phyloP scores from a whole-genome alignment of 192 early-diverging fungal species.

The Gorgonomyces haynaldii region DNA sequence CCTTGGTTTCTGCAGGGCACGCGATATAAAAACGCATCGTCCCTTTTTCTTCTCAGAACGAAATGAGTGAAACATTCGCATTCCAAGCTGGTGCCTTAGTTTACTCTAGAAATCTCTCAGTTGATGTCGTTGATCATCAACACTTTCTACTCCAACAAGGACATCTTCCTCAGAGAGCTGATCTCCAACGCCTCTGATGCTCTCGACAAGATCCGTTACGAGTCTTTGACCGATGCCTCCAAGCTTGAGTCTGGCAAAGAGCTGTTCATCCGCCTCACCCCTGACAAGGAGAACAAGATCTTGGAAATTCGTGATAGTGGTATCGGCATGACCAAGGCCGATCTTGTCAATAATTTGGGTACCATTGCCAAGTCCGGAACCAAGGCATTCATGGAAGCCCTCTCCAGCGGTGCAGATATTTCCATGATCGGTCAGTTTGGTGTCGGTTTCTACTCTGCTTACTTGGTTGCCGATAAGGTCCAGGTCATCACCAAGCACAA shows the following conservation, averaged over 20 bases:
- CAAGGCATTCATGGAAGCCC: slow-evolving; percentile 99
- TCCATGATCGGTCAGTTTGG: slow-evolving; percentile 99
- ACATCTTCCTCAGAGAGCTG: slow-evolving; percentile 97
- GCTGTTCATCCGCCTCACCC: slow-evolving; percentile 86
- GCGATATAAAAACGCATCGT: too few species aligned
- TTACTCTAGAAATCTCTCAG: slow-evolving; percentile 96
- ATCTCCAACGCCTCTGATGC: slow-evolving; percentile 94
- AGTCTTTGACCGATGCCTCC: slow-evolving; percentile 86
- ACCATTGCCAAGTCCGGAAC: slow-evolving; percentile 99
- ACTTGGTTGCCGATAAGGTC: slow-evolving; percentile 98
- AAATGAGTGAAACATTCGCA: slow-evolving; percentile 48
- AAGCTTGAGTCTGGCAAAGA: slow-evolving; percentile 89
- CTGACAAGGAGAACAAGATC: slow-evolving; percentile 77
- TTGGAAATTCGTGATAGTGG: slow-evolving; percentile 78
- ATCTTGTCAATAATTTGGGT: slow-evolving; percentile 94
- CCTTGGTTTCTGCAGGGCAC: too few species aligned
- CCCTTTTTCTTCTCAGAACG: too few species aligned
- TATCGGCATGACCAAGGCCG: slow-evolving; percentile 93
- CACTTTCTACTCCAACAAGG: slow-evolving; percentile 73
- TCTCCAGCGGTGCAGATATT: slow-evolving; percentile 89
- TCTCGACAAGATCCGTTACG: slow-evolving; percentile 97
- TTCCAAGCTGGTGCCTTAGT: slow-evolving; percentile 99
- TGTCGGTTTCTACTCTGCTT: slow-evolving; percentile 99
- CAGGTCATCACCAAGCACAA: slow-evolving; percentile 94
- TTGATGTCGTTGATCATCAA: slow-evolving; percentile 99